These are phyloP conservation scores for Backusella australiensis DNA, from an alignment of 192 early-diverging fungal genomes.

Conservation along the genomic window DNA sequence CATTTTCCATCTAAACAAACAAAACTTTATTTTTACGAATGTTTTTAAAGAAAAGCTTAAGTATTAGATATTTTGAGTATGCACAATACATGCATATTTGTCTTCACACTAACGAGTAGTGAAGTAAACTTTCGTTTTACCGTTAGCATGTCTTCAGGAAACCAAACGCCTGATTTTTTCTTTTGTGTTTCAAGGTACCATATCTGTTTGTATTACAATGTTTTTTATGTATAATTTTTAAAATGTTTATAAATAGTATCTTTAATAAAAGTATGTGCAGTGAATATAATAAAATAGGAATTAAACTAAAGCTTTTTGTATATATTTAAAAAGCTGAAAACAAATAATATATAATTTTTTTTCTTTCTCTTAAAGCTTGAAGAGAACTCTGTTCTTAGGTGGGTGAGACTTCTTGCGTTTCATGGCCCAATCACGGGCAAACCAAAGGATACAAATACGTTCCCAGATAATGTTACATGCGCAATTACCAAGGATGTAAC, in stretches of 20 bases:
- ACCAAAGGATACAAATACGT: slow-evolving; percentile 50
- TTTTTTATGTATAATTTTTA: background rate
- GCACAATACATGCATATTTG: no score
- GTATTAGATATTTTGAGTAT: no score
- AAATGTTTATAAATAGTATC: background rate
- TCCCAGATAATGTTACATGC: slow-evolving; percentile 46
- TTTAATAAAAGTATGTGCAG: background rate
- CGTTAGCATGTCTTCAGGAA: no score
- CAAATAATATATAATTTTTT: background rate
- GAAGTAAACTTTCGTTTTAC: no score
- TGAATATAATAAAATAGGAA: background rate
- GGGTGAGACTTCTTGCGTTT: slow-evolving; percentile 21
- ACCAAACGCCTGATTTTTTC: no score
- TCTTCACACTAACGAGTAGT: no score
- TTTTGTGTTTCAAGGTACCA: no score
- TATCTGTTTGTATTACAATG: no score
- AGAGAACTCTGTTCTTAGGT: slow-evolving; percentile 16
- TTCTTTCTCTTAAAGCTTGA: slow-evolving; percentile 33
- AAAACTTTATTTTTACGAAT: no score
- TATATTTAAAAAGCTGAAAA: background rate
- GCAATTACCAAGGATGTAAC: slow-evolving; percentile 40
- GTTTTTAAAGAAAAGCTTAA: no score
- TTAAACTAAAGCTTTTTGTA: background rate
- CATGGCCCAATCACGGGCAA: slow-evolving; percentile 43
- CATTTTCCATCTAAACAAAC: no score